Percentiles rank a stretch among this genome's conserved stretches.
phyloP scores from a whole-genome alignment of 768 basidiomycete species.

The Rhodotorula kratochvilovae region DNA sequence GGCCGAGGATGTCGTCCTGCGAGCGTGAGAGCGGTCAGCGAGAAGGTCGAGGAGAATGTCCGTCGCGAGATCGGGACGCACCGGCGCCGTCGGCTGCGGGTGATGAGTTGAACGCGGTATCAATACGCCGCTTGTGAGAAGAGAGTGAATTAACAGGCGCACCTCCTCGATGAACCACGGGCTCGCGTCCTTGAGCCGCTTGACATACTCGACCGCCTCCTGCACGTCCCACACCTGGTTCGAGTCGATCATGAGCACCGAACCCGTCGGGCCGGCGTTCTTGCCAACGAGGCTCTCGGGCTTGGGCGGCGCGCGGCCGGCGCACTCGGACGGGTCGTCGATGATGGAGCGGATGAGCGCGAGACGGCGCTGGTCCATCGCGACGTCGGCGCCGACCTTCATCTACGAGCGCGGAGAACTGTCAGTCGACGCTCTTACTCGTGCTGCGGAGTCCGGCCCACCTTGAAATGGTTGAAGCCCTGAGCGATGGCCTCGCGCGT shows the following conservation, averaged over 20 bases:
- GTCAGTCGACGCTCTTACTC: not conserved
- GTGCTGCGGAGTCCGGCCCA: not conserved
- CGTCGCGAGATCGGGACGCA: not conserved
- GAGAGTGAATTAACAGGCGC: no score
- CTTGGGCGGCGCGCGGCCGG: constrained; percentile 57
- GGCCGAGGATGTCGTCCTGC: constrained; percentile 77
- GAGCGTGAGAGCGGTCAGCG: not conserved
- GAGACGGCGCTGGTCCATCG: constrained; percentile 79
- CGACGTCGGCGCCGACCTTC: constrained; percentile 84
- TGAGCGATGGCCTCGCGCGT: constrained; percentile 74
- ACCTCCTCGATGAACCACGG: constrained; percentile 93
- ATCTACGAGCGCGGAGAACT: constrained; percentile 51
- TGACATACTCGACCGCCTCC: constrained; percentile 87
- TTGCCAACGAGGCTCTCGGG: constrained; percentile 67
- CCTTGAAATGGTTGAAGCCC: constrained; percentile 96
- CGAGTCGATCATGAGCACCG: constrained; percentile 93
- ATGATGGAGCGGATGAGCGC: constrained; percentile 88
- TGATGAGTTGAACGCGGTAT: no score
- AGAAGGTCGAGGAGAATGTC: fast-evolving
- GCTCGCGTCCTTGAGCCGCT: constrained; percentile 68
- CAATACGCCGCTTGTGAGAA: no score
- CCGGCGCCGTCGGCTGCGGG: constrained; percentile 66
- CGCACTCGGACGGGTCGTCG: constrained; percentile 77
- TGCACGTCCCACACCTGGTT: constrained; percentile 70
- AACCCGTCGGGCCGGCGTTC: constrained; percentile 89